These are phyloP conservation scores for Penstemon barbatus DNA, from an alignment of 257 asterid genomes.

Conservation along the genomic window DNA sequence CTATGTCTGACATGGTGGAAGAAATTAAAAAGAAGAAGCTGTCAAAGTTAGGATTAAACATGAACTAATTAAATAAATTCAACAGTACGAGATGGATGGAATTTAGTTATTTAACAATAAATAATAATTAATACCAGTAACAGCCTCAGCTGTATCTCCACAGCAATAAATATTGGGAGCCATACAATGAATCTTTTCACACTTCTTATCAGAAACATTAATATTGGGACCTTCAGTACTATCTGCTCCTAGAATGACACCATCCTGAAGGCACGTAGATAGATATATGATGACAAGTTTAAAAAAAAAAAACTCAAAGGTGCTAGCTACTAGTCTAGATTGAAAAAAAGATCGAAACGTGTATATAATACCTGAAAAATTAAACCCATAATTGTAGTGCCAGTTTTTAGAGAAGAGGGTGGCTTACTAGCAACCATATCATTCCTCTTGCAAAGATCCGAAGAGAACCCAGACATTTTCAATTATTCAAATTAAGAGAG, in stretches of 20 bases:
- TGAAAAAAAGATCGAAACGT: background rate
- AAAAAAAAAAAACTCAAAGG: no score
- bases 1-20: conserved; percentile 63
- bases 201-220: conserved; percentile 86
- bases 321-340: no score
- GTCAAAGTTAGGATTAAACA: background rate
- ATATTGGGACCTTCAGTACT: conserved; percentile 94
- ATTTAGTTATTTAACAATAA: background rate
- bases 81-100: conserved; percentile 2
- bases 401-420: conserved; percentile 81
- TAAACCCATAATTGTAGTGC: conserved; percentile 91
- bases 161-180: conserved; percentile 83
- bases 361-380: conserved; percentile 57
- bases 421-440: conserved; percentile 67
- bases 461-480: conserved; percentile 60
- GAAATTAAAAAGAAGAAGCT: conserved; percentile 14
- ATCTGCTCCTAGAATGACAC: conserved; percentile 98
- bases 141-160: conserved; percentile 72
- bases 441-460: conserved; percentile 84
- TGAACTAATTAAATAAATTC: conserved; percentile 13
- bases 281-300: conserved; percentile 4
- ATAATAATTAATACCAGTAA: conserved; percentile 53
- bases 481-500: conserved; percentile 5
- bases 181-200: conserved; percentile 95
- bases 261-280: conserved; percentile 59